These are phyloP conservation scores for Thermoascus crustaceus DNA, from an alignment of 2,329 filamentous ascomycete genomes.

Conservation along the genomic window DNA sequence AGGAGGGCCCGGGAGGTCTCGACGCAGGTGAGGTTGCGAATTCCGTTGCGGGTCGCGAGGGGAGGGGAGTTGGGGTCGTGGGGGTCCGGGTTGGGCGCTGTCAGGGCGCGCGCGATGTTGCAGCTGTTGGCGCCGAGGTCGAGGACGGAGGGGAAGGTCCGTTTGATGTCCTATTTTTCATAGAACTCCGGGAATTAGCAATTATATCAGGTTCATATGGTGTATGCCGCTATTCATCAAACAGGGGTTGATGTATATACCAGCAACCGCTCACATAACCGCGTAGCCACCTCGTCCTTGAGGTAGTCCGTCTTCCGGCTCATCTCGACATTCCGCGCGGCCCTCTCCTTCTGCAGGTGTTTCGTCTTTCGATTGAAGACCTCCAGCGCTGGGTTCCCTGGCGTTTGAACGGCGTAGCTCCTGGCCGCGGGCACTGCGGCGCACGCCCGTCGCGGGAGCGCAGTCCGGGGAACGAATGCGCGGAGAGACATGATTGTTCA, in stretches of 20 bases:
- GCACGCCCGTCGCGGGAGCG: conserved; percentile 13
- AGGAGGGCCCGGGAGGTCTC: conserved; percentile 74
- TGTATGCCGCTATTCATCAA: conserved; percentile 1
- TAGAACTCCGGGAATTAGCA: conserved; percentile 9
- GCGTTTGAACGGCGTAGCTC: conserved; percentile 67
- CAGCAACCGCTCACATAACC: conserved; percentile 77
- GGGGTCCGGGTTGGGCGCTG: conserved; percentile 58
- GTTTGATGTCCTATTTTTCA: conserved; percentile 72
- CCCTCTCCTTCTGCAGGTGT: conserved; percentile 84
- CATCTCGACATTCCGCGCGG: conserved; percentile 59
- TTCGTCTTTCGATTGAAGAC: conserved; percentile 88
- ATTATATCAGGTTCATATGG: conserved; percentile 5
- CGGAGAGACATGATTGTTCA: conserved; percentile 18
- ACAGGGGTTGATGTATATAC: conserved; percentile 36
- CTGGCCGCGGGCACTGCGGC: conserved; percentile 32
- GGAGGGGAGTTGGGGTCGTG: conserved; percentile 41
- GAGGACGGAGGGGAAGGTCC: conserved; percentile 72
- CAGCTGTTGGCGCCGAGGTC: conserved; percentile 94
- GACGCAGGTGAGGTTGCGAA: conserved; percentile 67
- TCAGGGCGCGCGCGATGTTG: conserved; percentile 79
- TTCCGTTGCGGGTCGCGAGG: conserved; percentile 59
- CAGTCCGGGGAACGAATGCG: conserved; percentile 9
- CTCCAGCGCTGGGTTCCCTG: conserved; percentile 70
- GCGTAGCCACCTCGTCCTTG: conserved; percentile 79
- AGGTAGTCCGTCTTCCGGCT: conserved; percentile 85